Conservation (phyloP, 345 rosid genomes). For the Eutrema japonicum region DNA sequence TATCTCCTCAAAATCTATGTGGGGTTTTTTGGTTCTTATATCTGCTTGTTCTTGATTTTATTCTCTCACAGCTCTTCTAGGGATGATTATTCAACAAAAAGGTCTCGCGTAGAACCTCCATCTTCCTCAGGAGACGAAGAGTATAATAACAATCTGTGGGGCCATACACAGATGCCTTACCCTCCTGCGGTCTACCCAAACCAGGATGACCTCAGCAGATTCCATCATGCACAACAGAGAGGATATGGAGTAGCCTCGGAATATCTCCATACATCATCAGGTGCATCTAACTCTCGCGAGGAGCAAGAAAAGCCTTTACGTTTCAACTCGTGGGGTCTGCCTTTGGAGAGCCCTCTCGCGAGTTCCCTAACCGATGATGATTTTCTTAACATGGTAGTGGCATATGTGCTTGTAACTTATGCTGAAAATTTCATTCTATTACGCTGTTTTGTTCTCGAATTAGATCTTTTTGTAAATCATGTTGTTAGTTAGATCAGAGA, state of each 20-base stretch:
- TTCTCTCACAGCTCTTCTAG: conserved; percentile 42
- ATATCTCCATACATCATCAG: conserved; percentile 44
- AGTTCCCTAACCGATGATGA: conserved; percentile 84
- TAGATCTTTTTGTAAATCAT: conserved; percentile 40
- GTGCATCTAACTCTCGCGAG: conserved; percentile 51
- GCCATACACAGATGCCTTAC: conserved; percentile 46
- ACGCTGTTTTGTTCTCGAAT: conserved; percentile 14
- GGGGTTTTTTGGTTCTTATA: conserved; percentile 15
- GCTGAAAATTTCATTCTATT: conserved; percentile 7
- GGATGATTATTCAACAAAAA: conserved; percentile 60
- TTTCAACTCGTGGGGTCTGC: conserved; percentile 72
- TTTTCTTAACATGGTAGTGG: conserved; percentile 90
- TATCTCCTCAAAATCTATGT: conserved; percentile 36
- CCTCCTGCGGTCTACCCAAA: conserved; percentile 58
- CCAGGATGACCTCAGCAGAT: conserved; percentile 61
- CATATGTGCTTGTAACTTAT: conserved; percentile 38
- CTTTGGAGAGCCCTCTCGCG: conserved; percentile 81
- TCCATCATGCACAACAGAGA: conserved; percentile 53
- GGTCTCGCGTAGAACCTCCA: conserved; percentile 59
- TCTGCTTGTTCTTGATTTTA: conserved; percentile 34
- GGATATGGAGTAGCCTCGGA: conserved; percentile 50
- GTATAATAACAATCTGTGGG: conserved; percentile 48
- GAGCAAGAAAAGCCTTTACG: conserved; percentile 54
- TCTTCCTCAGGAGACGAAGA: conserved; percentile 61
- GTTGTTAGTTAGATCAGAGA: conserved; percentile 28